Percentiles rank a stretch among this genome's conserved stretches.
phyloP scores from a whole-genome alignment of 345 rosid species.

The Rhodomyrtus tomentosa region DNA sequence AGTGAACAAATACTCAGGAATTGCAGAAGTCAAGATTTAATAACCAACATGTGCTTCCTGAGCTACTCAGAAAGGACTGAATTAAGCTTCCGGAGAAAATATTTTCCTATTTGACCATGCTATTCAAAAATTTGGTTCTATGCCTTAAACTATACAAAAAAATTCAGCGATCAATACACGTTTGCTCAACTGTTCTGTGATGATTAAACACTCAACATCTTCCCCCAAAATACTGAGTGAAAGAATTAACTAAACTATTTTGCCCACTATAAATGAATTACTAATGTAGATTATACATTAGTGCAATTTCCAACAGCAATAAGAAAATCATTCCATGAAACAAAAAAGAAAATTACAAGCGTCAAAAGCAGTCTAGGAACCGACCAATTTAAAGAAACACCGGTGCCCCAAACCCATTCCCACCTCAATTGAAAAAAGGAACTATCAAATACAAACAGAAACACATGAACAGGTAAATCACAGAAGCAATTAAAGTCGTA shows the following conservation, averaged over 20 bases:
- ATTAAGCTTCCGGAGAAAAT: not conserved
- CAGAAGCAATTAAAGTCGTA: conserved; percentile 6
- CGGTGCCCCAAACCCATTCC: not conserved
- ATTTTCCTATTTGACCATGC: not conserved
- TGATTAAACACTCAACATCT: not conserved
- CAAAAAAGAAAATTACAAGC: not conserved
- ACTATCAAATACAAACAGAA: not conserved
- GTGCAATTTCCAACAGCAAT: not conserved
- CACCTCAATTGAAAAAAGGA: not conserved
- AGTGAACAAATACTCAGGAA: conserved; percentile 3
- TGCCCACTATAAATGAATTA: not conserved
- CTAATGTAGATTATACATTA: no score
- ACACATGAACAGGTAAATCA: not conserved
- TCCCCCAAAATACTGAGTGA: not conserved
- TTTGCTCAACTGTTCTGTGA: not conserved
- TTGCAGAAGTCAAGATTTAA: not conserved
- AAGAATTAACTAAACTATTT: not conserved
- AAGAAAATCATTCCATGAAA: not conserved
- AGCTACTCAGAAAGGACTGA: not conserved
- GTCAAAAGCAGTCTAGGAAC: not conserved
- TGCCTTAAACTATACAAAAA: not conserved
- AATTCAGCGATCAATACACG: not conserved
- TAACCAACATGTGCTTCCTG: not conserved
- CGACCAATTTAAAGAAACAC: not conserved
- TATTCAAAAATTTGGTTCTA: not conserved